Percentiles rank a stretch among this genome's conserved stretches.
Evolutionary conservation across 495 filamentous ascomycete species (phyloP).

Genomic region (Parmelia sp.): DNA sequence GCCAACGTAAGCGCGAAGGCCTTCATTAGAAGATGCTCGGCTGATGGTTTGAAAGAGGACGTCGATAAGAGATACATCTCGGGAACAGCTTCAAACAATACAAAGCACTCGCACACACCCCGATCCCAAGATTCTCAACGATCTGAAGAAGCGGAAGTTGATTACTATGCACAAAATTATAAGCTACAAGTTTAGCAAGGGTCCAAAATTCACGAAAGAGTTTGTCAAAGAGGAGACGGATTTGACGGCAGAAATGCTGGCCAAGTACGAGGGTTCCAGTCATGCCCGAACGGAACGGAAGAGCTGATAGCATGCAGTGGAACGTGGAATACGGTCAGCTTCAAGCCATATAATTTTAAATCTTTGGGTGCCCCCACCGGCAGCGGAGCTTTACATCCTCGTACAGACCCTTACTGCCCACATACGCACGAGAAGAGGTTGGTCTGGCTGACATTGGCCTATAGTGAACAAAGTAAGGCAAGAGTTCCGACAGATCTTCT

Average conservation of each 20-base stretch:
- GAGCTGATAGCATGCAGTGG: conserved; percentile 42
- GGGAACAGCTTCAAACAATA: conserved; percentile 64
- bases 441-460: conserved; percentile 6
- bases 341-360: conserved; percentile 98
- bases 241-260: conserved; percentile 86
- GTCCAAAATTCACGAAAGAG: conserved; percentile 75
- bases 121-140: conserved; percentile 65
- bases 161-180: conserved; percentile 76
- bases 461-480: conserved; percentile 83
- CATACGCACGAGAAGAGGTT: not conserved
- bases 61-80: conserved; percentile 70
- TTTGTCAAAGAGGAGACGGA: conserved; percentile 93
- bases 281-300: not conserved
- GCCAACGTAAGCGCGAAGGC: conserved; percentile 30
- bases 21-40: not conserved
- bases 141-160: conserved; percentile 86
- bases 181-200: conserved; percentile 74
- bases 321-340: conserved; percentile 73
- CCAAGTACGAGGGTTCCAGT: conserved; percentile 37
- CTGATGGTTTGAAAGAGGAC: conserved; percentile 39
- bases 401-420: conserved; percentile 21
- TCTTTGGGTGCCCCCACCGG: conserved; percentile 72
- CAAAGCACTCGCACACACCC: conserved; percentile 58
- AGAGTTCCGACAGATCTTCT: conserved; percentile 96
- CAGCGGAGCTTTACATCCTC: conserved; percentile 83